These are phyloP conservation scores for Nemania sp. DNA, from an alignment of 2,329 filamentous ascomycete genomes.

Conservation along the genomic window DNA sequence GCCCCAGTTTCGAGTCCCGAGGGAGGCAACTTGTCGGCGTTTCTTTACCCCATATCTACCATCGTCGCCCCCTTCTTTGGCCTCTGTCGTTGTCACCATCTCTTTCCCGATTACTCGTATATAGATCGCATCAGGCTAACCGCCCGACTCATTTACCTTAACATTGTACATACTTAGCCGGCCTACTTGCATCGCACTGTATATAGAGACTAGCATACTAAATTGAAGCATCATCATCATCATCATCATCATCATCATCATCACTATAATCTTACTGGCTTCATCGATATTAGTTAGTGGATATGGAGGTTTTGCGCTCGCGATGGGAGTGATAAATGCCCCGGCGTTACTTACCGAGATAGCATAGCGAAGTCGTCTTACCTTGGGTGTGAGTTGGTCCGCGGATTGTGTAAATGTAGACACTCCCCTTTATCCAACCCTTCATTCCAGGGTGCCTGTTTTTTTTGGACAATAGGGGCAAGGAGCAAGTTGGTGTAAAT, in stretches of 20 bases:
- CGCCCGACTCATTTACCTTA: neutral
- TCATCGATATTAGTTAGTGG: too few species aligned
- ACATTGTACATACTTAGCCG: constrained; percentile 25
- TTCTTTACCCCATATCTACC: neutral
- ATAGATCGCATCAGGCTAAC: constrained; percentile 10
- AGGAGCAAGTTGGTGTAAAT: too few species aligned
- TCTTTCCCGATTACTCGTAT: constrained; percentile 7
- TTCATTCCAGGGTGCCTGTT: too few species aligned
- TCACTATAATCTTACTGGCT: neutral
- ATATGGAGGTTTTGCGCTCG: too few species aligned
- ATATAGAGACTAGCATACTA: constrained; percentile 19
- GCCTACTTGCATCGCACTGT: constrained; percentile 11
- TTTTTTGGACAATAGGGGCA: too few species aligned
- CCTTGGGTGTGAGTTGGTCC: too few species aligned
- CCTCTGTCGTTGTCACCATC: neutral
- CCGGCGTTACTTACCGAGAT: too few species aligned
- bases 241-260: neutral
- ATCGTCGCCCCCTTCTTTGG: neutral
- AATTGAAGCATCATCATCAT: neutral
- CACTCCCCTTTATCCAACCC: too few species aligned
- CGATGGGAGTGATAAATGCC: too few species aligned
- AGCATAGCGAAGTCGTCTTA: too few species aligned
- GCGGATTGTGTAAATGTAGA: too few species aligned
- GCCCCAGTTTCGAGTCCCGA: neutral
- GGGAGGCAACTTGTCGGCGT: neutral